Evolutionary conservation across 345 rosid genomes (phyloP), one percentile per base, ranked within the genome.

Genomic region (Euphorbia pulcherrima): DNA sequence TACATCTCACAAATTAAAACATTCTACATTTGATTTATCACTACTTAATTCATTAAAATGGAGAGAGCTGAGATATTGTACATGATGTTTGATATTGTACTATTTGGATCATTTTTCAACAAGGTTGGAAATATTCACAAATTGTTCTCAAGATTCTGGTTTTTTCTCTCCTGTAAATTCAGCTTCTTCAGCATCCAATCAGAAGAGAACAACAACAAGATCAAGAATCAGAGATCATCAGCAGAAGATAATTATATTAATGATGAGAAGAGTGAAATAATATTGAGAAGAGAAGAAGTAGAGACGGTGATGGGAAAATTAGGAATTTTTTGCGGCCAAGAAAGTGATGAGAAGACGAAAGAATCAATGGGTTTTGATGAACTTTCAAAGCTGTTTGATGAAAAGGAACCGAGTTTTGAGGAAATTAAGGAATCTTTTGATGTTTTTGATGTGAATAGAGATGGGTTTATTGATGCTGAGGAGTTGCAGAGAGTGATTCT

Each of bases 381-480:
- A 68, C 65, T 89, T 72, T 65, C 80, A 0, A 69, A 73, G 81
- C 51, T 90, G 76, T 90, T 92, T 74, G 89, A 84, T 37, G 95
- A 92, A 81, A 72, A 81, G 72, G 95, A 87, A 78, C 92, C 92
- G 0, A 90, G 98, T 70, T 65, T 85, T 74, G 88, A 82, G 65
- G 98, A 92, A 72, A 67, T 85, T 68, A 90, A 85, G 77, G 86
- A 83, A 70, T 86, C 92, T 69, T 92, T 92, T 72, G 80, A 83
- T 52, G 96, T 88, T 62, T 92, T 88, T 77, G 96, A 92, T 82
- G 81, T 74, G 72, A 87, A 92, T 67, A 73, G 78, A 78, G 95
- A 92, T 74, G 92, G 92, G 46, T 90, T 88, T 69, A 75, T 92
- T 28, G 95, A 86, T 75, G 86, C 87, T 6, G 28, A 27, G 58